These are phyloP conservation scores for Corylus americana DNA, from an alignment of 306 rosid genomes.

Conservation along the genomic window DNA sequence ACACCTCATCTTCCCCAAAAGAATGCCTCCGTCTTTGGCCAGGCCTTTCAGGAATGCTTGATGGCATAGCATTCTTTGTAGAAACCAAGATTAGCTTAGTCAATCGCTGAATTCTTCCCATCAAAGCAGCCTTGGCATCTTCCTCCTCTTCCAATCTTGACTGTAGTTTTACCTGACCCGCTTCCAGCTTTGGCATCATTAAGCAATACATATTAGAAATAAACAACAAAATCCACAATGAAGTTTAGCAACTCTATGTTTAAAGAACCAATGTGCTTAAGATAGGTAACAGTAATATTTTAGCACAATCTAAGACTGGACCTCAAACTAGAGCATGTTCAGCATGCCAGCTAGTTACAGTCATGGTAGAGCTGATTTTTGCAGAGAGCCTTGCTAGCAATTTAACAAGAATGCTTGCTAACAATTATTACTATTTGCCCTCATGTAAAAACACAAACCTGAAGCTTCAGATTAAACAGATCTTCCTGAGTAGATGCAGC, in stretches of 20 bases:
- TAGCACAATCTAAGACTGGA: not conserved
- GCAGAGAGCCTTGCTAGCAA: not conserved
- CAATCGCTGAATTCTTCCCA: conserved; percentile 88
- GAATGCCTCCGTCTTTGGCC: conserved; percentile 77
- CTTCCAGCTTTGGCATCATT: conserved; percentile 71
- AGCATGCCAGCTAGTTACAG: not conserved
- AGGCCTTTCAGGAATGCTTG: conserved; percentile 59
- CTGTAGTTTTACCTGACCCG: conserved; percentile 76
- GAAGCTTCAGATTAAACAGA: conserved; percentile 59
- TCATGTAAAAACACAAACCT: conserved; percentile 41
- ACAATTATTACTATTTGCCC: not conserved
- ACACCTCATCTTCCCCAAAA: conserved; percentile 91
- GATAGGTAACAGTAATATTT: not conserved
- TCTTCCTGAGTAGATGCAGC: conserved; percentile 50
- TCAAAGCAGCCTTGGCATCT: conserved; percentile 85
- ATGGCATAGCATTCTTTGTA: conserved; percentile 63
- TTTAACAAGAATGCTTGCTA: not conserved
- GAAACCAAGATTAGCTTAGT: conserved; percentile 86
- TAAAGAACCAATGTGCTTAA: not conserved
- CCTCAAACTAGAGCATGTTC: not conserved
- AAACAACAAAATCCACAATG: not conserved
- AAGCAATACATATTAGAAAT: conserved; percentile 29
- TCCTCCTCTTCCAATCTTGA: conserved; percentile 92
- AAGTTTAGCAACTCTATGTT: not conserved
- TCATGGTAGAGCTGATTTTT: conserved; percentile 4